Conservation (phyloP, 768 basidiomycete genomes). For the Lyophyllum shimeji region DNA sequence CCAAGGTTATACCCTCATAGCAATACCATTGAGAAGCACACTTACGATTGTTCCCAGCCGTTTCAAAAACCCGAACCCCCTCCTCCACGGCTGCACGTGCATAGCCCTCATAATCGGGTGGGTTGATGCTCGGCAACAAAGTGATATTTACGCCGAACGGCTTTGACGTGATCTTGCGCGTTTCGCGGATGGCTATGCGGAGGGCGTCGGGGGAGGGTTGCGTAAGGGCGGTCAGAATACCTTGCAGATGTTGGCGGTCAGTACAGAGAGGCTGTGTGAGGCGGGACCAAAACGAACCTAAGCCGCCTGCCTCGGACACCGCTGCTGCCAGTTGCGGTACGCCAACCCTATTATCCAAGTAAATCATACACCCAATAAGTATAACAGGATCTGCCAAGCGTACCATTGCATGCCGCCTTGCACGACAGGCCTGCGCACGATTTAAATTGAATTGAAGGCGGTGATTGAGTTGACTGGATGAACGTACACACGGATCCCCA, state of each 20-base stretch:
- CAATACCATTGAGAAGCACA: conserved; percentile 1
- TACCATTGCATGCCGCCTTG: conserved; percentile 95
- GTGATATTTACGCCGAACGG: conserved; percentile 88
- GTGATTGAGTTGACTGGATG: background rate
- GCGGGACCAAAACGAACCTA: conserved; percentile 46
- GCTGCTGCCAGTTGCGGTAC: conserved; percentile 72
- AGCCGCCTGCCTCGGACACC: conserved; percentile 80
- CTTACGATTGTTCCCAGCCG: conserved; percentile 89
- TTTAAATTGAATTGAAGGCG: background rate
- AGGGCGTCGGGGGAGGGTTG: conserved; percentile 85
- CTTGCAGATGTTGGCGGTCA: conserved; percentile 29
- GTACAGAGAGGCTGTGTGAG: background rate
- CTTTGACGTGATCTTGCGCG: conserved; percentile 63
- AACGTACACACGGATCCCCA: conserved; percentile 66
- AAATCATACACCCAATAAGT: background rate
- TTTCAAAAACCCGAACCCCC: conserved; percentile 88
- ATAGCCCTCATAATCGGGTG: conserved; percentile 87
- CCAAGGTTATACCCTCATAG: background rate
- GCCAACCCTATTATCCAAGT: conserved; percentile 68
- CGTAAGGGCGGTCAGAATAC: conserved; percentile 84
- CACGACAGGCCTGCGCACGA: conserved; percentile 59
- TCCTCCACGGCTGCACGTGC: conserved; percentile 83
- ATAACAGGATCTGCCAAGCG: conserved; percentile 2
- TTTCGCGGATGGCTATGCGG: conserved; percentile 77
- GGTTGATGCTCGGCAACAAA: conserved; percentile 84